Evolutionary conservation across 2,329 filamentous ascomycete genomes (phyloP), one percentile per base, ranked within the genome.

Genomic region (Exophiala spinifera): DNA sequence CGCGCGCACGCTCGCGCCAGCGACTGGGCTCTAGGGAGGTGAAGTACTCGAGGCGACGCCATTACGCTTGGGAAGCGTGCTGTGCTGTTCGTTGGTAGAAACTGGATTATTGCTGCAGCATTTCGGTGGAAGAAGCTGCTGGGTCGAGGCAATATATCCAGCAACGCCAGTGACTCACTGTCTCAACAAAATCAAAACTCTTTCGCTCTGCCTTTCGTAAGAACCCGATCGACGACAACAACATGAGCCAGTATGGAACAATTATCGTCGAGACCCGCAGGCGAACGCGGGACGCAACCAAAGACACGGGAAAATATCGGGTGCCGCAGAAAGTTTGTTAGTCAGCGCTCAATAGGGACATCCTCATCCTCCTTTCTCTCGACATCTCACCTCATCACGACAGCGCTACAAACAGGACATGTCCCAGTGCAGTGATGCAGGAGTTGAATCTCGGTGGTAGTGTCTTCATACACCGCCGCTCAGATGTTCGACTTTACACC

Each of bases 361-460:
- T 10, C 28, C 8, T 31, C 28, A 31, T 31, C 11, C 28, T n/a
- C 28, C 10, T 31, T 31, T 31, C 28, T 25, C 23, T 8, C 5
- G 4, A 2, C 28, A 31, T 31, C 28, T 31, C 28, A 31, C 28
- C 28, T 31, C 28, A 5, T 31, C 28, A 31, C 28, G 11, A 31
- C 28, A 10, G 28, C 11, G 28, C 28, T 31, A 31, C 28, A 10
- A 31, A 31, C 7, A 31, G 36, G 36, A 6, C n/a, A 39, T n/a
- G 33, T 31, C 14, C 23, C 23, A 10, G n/a, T 20, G 15, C 42
- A 49, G 31, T 11, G 19, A 52, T 55, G 51, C 28, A 20, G 13
- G 48, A 58, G 33, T 25, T 55, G 21, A 28, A 55, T 23, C 48
- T 55, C 17, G 56, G 48, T 13, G 36, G 31, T 2, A 43, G 48